phyloP scores from a whole-genome alignment of 805 yeast species.

The Yarrowia sp. region DNA sequence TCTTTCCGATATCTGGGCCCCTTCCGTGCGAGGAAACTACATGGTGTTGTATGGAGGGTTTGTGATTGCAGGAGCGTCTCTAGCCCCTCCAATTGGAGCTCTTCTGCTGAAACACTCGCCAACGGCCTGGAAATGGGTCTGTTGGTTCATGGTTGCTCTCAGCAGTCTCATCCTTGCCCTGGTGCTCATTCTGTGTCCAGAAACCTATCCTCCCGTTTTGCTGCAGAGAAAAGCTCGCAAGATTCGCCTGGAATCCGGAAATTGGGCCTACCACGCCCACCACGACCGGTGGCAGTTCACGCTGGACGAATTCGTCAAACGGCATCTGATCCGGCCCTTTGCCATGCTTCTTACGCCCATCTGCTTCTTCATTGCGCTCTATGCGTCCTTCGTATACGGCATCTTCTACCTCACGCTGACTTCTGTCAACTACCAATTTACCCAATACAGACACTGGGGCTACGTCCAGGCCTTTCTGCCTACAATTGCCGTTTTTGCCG shows the following conservation, averaged over 20 bases:
- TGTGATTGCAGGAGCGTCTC: constrained; percentile 49
- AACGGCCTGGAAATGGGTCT: constrained; percentile 63
- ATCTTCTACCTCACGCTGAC: constrained; percentile 57
- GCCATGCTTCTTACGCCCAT: constrained; percentile 69
- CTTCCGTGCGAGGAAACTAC: constrained; percentile 61
- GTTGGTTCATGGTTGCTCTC: constrained; percentile 59
- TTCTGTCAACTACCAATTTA: constrained; percentile 44
- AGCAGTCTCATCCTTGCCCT: constrained; percentile 53
- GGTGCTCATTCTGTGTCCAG: constrained; percentile 51
- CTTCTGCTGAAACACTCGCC: constrained; percentile 53
- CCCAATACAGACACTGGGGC: constrained; percentile 71
- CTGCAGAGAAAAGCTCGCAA: constrained; percentile 51
- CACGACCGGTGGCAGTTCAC: constrained; percentile 81
- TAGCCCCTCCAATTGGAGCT: constrained; percentile 61
- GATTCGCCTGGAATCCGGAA: constrained; percentile 52
- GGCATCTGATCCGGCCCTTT: constrained; percentile 77
- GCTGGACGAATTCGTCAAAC: constrained; percentile 61
- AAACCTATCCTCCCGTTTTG: constrained; percentile 59
- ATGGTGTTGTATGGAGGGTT: constrained; percentile 55
- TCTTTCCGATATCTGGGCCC: constrained; percentile 64
- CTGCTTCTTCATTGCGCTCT: constrained; percentile 58
- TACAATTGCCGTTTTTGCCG: constrained; percentile 68
- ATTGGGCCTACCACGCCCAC: constrained; percentile 67
- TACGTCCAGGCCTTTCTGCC: constrained; percentile 69
- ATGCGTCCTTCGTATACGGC: constrained; percentile 76